Conservation (phyloP, 108 stramenopile species). For the Cylindrotheca closterium region DNA sequence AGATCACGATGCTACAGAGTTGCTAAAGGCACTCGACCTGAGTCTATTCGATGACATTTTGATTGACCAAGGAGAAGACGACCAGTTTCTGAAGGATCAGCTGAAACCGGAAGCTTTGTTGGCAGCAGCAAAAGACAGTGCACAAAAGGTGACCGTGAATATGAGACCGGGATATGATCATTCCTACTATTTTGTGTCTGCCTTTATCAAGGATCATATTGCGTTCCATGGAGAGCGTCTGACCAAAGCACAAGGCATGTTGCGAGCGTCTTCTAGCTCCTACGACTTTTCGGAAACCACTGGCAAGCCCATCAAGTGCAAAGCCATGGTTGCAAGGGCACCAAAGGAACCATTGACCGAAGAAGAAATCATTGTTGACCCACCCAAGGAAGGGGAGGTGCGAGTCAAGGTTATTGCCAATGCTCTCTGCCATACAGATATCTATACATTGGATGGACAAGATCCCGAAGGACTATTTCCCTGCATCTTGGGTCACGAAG, state of each 20-base stretch:
- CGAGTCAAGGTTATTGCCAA: conserved; percentile 71
- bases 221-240: conserved; percentile 78
- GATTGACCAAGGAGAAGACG: conserved; percentile 77
- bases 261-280: conserved; percentile 22
- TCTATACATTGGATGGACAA: conserved; percentile 85
- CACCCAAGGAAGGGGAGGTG: conserved; percentile 80
- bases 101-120: conserved; percentile 59
- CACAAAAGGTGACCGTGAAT: conserved; percentile 71
- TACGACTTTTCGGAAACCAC: conserved; percentile 35
- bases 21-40: conserved; percentile 35
- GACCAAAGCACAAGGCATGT: conserved; percentile 26
- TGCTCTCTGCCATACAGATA: conserved; percentile 92
- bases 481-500: conserved; percentile 79
- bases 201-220: conserved; percentile 89
- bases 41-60: conserved; percentile 71
- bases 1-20: conserved; percentile 67
- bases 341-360: conserved; percentile 68
- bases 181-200: conserved; percentile 89
- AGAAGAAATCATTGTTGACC: conserved; percentile 87
- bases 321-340: conserved; percentile 80
- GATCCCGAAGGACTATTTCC: conserved; percentile 93
- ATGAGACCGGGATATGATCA: conserved; percentile 93
- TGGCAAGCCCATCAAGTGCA: conserved; percentile 69
- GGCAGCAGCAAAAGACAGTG: conserved; percentile 56
- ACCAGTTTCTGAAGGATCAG: conserved; percentile 71